Evolutionary conservation across 352 stramenopile genomes (phyloP).

Genomic region (Pythium utonaiense): DNA sequence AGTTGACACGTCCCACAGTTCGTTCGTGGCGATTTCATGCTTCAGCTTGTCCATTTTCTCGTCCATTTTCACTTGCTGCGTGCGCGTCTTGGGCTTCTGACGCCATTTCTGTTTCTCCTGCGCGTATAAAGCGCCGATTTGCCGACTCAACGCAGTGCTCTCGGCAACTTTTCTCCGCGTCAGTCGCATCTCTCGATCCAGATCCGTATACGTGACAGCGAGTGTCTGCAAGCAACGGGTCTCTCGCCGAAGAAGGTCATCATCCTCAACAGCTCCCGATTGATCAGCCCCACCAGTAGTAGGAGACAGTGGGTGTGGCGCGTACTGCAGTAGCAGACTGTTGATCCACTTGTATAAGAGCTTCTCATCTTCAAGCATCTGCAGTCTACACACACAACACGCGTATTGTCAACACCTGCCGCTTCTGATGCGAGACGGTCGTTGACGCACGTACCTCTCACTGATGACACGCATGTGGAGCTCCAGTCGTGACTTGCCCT

Average conservation of each 20-base stretch:
- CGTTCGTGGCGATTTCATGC: conserved; percentile 34
- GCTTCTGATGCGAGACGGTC: no score
- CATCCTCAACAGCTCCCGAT: background rate
- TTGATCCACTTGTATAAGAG: conserved; percentile 78
- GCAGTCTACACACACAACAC: conserved; percentile 27
- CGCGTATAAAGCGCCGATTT: conserved; percentile 31
- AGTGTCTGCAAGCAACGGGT: background rate
- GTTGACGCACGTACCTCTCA: conserved; percentile 28
- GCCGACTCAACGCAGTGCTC: conserved; percentile 23
- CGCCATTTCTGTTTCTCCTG: conserved; percentile 41
- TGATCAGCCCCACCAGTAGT: background rate
- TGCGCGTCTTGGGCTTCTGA: conserved; percentile 34
- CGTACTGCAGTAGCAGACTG: conserved; percentile 31
- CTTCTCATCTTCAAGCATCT: conserved; percentile 57
- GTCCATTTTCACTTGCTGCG: conserved; percentile 42
- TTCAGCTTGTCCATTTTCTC: conserved; percentile 38
- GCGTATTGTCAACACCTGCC: background rate
- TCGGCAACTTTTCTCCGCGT: conserved; percentile 29
- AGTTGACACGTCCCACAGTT: conserved; percentile 43
- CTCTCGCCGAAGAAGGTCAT: background rate
- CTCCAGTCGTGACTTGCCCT: conserved; percentile 25
- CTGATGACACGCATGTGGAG: conserved; percentile 41
- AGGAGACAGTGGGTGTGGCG: background rate
- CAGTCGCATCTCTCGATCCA: conserved; percentile 29
- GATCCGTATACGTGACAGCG: background rate